Conservation (phyloP, 192 early-diverging fungal species). For the Piromyces sp. region DNA sequence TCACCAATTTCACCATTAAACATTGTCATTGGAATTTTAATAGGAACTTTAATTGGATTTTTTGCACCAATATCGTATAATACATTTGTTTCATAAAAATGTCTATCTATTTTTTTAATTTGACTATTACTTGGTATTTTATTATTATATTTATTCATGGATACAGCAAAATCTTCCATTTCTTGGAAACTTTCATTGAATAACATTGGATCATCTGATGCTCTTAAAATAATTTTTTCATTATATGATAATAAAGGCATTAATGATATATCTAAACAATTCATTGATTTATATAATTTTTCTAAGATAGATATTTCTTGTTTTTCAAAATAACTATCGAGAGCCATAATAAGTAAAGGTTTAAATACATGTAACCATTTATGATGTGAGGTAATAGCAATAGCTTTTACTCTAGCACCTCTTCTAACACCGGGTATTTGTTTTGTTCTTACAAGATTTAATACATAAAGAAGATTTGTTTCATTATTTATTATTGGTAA, state of each 20-base stretch:
- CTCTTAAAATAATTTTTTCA: slow-evolving; percentile 70
- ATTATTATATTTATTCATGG: not conserved
- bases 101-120: slow-evolving; percentile 63
- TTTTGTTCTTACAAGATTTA: slow-evolving; percentile 79
- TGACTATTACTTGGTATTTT: not conserved
- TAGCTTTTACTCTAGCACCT: slow-evolving; percentile 81
- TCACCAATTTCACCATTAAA: slow-evolving; percentile 84
- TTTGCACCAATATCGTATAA: slow-evolving; percentile 32
- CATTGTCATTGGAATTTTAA: slow-evolving; percentile 70
- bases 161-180: not conserved
- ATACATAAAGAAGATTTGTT: slow-evolving; percentile 63
- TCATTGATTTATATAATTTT: slow-evolving; percentile 62
- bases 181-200: not conserved
- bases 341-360: slow-evolving; percentile 71
- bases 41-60: slow-evolving; percentile 25
- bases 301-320: slow-evolving; percentile 56
- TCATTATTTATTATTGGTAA: slow-evolving; percentile 1
- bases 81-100: slow-evolving; percentile 69
- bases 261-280: slow-evolving; percentile 60
- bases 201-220: slow-evolving; percentile 15
- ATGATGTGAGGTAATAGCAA: slow-evolving; percentile 81
- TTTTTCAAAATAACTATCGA: slow-evolving; percentile 77
- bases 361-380: slow-evolving; percentile 84
- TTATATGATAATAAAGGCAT: slow-evolving; percentile 61
- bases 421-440: slow-evolving; percentile 68